These are phyloP conservation scores for Cenchrus americanus DNA, from an alignment of 176 grass and related monocot species.

Conservation along the genomic window DNA sequence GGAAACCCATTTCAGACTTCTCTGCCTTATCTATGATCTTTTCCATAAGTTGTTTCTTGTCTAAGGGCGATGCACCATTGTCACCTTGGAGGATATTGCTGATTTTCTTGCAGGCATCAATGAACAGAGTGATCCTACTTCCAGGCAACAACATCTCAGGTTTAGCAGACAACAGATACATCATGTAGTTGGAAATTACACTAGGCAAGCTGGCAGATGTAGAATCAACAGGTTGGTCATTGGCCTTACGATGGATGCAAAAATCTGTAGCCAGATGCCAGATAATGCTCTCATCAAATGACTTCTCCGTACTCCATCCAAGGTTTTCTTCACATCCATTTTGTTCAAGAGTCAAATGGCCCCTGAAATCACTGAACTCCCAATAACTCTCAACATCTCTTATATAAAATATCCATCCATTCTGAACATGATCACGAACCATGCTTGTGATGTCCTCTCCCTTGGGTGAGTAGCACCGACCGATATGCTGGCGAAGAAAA, in stretches of 20 bases:
- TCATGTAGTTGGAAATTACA: not conserved
- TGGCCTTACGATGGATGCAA: not conserved
- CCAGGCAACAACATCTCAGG: not conserved
- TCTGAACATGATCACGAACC: not conserved
- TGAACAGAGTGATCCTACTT: not conserved
- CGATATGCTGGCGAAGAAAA: not conserved
- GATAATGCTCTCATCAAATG: not conserved
- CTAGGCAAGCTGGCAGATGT: not conserved
- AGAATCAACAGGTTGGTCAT: not conserved
- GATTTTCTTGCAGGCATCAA: not conserved
- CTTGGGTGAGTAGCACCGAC: fast-evolving
- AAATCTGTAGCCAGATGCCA: not conserved
- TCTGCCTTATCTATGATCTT: not conserved
- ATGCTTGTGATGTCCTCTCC: not conserved
- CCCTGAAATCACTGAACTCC: not conserved
- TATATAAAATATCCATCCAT: not conserved
- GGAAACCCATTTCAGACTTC: not conserved
- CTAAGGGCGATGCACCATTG: fast-evolving
- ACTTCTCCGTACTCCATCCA: not conserved
- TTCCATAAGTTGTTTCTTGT: not conserved
- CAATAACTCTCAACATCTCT: not conserved
- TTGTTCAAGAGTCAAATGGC: not conserved
- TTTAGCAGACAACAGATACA: not conserved
- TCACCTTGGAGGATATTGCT: not conserved
- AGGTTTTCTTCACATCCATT: not conserved